phyloP scores from a whole-genome alignment of 1,139 yeast species.

The Taiozyma sp. region DNA sequence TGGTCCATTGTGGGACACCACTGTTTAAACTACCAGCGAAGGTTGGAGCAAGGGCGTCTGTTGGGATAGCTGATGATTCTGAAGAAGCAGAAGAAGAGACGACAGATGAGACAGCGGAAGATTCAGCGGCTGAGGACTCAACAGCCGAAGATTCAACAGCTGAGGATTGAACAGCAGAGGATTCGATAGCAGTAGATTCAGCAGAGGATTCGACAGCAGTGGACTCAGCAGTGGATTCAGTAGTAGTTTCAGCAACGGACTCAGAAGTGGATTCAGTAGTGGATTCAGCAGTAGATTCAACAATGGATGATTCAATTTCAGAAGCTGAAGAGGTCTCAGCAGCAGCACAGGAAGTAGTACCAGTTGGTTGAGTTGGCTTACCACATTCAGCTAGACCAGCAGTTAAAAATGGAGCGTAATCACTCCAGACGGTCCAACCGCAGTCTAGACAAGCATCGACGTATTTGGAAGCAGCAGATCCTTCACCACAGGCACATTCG shows the following conservation, averaged over 20 bases:
- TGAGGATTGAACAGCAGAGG: not conserved
- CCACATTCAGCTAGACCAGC: slow-evolving; percentile 1
- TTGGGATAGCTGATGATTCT: not conserved
- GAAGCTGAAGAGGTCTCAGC: not conserved
- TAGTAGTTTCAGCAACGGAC: not conserved
- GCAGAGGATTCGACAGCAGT: not conserved
- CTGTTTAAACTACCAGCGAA: not conserved
- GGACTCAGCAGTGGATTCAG: not conserved
- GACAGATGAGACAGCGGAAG: not conserved
- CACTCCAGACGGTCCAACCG: slow-evolving; percentile 6
- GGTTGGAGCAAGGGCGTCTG: not conserved
- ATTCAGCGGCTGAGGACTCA: not conserved
- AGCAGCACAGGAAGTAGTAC: slow-evolving; percentile 7
- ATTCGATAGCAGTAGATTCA: not conserved
- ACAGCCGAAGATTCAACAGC: not conserved
- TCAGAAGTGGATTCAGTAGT: not conserved
- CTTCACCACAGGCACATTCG: slow-evolving; percentile 1
- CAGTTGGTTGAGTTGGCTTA: slow-evolving; percentile 8
- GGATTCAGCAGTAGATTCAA: not conserved
- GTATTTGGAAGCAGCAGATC: not conserved
- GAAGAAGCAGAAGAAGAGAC: not conserved
- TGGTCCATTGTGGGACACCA: slow-evolving; percentile 1
- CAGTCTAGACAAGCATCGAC: slow-evolving; percentile 4
- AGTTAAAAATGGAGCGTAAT: not conserved
- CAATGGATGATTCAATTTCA: not conserved